These are phyloP conservation scores for Starmerella sp. DNA, from an alignment of 805 yeast species.

Conservation along the genomic window DNA sequence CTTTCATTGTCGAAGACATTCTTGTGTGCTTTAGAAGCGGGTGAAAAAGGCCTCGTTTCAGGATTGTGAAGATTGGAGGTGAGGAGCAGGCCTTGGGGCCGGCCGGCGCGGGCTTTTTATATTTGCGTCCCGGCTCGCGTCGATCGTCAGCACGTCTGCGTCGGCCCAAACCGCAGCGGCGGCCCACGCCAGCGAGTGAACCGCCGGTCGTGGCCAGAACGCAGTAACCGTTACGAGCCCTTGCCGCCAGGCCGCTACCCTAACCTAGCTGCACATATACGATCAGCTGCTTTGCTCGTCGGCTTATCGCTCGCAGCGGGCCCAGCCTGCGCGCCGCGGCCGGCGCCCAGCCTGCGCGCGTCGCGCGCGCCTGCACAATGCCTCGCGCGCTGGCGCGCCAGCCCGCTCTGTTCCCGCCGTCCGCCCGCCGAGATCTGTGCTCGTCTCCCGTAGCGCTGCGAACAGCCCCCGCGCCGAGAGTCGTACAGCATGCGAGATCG, in stretches of 20 bases:
- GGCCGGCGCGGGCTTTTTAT: not conserved
- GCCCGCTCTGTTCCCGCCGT: too few species aligned
- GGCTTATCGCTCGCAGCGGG: not conserved
- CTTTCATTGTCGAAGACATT: slow-evolving; percentile 35
- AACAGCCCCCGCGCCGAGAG: not conserved
- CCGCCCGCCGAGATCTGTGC: too few species aligned
- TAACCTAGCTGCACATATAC: not conserved
- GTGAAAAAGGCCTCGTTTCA: not conserved
- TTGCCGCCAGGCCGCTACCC: not conserved
- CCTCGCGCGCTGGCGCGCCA: too few species aligned
- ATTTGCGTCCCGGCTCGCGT: not conserved
- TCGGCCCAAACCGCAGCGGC: not conserved
- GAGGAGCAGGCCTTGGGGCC: not conserved
- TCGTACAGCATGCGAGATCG: slow-evolving; percentile 2
- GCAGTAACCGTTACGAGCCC: slow-evolving; percentile 2
- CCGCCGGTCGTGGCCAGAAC: not conserved
- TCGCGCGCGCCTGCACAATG: too few species aligned
- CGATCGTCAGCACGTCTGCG: not conserved
- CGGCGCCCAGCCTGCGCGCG: too few species aligned
- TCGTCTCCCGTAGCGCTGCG: too few species aligned
- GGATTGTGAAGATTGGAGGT: not conserved
- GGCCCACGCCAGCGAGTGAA: not conserved
- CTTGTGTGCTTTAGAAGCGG: not conserved
- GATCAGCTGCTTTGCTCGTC: not conserved
- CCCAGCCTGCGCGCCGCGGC: too few species aligned